Evolutionary conservation across 1,284 basidiomycete species (phyloP), one percentile per base, ranked within the genome.

Genomic region (Agaricales sp.): DNA sequence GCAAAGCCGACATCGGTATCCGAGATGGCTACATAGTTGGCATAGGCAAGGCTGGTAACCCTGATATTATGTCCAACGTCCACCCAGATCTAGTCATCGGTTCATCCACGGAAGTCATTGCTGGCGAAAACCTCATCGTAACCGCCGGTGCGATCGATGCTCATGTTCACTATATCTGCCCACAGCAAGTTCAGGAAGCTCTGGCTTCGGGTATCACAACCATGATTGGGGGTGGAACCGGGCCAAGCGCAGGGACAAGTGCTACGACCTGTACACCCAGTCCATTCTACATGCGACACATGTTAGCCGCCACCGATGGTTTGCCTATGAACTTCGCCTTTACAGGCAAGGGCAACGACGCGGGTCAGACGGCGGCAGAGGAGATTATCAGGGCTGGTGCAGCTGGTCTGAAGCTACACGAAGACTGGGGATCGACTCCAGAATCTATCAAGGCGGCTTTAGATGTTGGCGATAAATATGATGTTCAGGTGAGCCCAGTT

Each of bases 1-100:
- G 88, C 77, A 98, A 98, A 76, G 95, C 95, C n/a, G 96, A 99
- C 61, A 91, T 99, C 48, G 96, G 96, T 37, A 77, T 99, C 54
- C 92, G 88, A 66, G 64, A 81, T 53, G 95, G 95, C 0, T 59
- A 70, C 48, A 98, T 99, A 55, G 75, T 73, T 8, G 94, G 87
- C 0, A 87, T 99, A 49, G 96, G 96, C 25, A 99, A 99, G 65
- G 91, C 93, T 3, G 96, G 96, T 1, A 99, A 99, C 65, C 94
- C 93, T 1, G 93, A 97, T 61, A 75, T 89, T 43, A 97, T 97
- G 91, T 80, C 82, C 18, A 77, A 77, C 23, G 88, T 98, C 14
- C 75, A 87, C 50, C 77, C 77, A 0, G 66, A 72, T 16, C 82
- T 99, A 63, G 61, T 90, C 52, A 78, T 96, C 43, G 93, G 93